A percentile compares a stretch with the other conserved stretches of the same genome.
These are phyloP conservation scores for Penicillium atrosanguineum DNA, from an alignment of 495 filamentous ascomycete species.

Conservation along the genomic window DNA sequence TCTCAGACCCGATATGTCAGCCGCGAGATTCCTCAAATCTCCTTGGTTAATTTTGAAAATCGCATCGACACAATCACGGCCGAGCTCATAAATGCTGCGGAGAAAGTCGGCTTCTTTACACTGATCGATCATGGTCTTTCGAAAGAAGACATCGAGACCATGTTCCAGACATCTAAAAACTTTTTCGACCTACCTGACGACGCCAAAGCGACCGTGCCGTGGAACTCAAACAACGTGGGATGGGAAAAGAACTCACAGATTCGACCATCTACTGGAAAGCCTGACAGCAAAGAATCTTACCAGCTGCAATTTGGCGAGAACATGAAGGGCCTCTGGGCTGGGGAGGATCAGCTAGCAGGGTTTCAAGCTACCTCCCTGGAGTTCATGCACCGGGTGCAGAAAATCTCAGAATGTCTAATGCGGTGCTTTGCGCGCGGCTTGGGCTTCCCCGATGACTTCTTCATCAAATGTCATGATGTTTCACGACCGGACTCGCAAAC, in stretches of 20 bases:
- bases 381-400: slow-evolving; percentile 56
- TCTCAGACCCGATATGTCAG: slow-evolving; percentile 41
- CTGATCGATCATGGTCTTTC: slow-evolving; percentile 56
- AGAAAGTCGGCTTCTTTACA: slow-evolving; percentile 64
- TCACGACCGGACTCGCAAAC: slow-evolving; percentile 49
- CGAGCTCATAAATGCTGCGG: slow-evolving; percentile 54
- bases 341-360: slow-evolving; percentile 45
- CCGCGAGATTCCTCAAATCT: slow-evolving; percentile 57
- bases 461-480: slow-evolving; percentile 54
- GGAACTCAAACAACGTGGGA: slow-evolving; percentile 55
- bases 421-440: slow-evolving; percentile 57
- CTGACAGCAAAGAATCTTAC: slow-evolving; percentile 62
- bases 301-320: slow-evolving; percentile 59
- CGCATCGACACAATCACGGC: slow-evolving; percentile 54
- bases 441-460: slow-evolving; percentile 55
- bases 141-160: slow-evolving; percentile 45
- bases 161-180: slow-evolving; percentile 48
- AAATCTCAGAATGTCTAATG: slow-evolving; percentile 56
- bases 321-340: slow-evolving; percentile 52
- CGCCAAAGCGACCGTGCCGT: slow-evolving; percentile 53
- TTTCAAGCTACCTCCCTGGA: slow-evolving; percentile 40
- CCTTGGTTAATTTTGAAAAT: slow-evolving; percentile 50
- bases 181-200: slow-evolving; percentile 58
- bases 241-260: slow-evolving; percentile 64
- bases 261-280: slow-evolving; percentile 56